Evolutionary conservation across 768 basidiomycete species (phyloP).

Genomic region (Artomyces pyxidatus): DNA sequence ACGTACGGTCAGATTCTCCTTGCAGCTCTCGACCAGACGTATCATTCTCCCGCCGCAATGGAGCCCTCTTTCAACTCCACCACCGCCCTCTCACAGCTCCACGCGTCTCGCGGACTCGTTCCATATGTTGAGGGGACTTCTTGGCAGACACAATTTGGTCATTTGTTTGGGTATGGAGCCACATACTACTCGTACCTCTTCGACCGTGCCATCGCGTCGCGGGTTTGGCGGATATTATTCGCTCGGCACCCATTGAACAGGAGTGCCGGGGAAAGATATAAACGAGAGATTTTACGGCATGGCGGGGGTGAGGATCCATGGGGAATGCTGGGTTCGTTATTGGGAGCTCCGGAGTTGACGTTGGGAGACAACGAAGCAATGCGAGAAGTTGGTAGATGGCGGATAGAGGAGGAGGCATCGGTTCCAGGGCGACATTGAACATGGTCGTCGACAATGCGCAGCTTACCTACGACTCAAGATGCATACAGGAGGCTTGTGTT

Average conservation of each 20-base stretch:
- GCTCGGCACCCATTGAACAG: constrained; percentile 56
- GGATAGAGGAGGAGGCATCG: constrained; percentile 75
- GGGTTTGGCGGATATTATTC: constrained; percentile 82
- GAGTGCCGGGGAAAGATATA: constrained; percentile 74
- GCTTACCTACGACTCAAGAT: no score
- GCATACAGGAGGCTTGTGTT: no score
- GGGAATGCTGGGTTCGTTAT: constrained; percentile 75
- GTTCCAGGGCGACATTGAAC: no score
- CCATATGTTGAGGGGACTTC: constrained; percentile 80
- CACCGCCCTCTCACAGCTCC: constrained; percentile 46
- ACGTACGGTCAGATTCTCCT: constrained; percentile 88
- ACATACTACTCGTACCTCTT: constrained; percentile 98
- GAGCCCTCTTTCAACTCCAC: constrained; percentile 68
- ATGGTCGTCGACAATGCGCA: no score
- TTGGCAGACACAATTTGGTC: constrained; percentile 94
- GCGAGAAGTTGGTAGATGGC: constrained; percentile 87
- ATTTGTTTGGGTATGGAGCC: constrained; percentile 93
- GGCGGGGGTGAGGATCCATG: constrained; percentile 94
- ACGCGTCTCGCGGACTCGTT: constrained; percentile 66
- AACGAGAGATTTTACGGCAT: constrained; percentile 60
- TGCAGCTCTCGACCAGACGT: constrained; percentile 80
- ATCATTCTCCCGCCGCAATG: constrained; percentile 66
- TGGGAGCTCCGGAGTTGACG: constrained; percentile 57
- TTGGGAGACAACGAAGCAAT: constrained; percentile 76
- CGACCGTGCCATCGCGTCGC: constrained; percentile 89